A percentile compares a stretch with the other conserved stretches of the same genome.
Conservation (phyloP, 2,329 filamentous ascomycete species). For the Penicillium digitatum region DNA sequence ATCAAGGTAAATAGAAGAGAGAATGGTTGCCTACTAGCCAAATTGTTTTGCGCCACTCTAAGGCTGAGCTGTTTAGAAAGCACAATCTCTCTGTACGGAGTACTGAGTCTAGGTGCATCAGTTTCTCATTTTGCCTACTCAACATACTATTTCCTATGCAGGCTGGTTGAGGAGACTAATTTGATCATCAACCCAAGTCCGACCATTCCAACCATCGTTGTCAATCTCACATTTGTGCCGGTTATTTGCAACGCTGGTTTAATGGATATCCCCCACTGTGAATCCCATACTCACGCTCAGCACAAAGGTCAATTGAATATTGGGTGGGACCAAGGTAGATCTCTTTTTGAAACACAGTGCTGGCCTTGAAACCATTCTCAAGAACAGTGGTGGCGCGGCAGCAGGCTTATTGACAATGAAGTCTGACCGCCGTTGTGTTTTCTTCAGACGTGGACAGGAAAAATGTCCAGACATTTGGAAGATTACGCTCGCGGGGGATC, state of each 20-base stretch:
- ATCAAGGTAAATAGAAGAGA: not conserved
- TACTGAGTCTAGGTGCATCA: no score
- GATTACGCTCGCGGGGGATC: fast-evolving
- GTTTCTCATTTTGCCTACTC: no score
- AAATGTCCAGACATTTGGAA: not conserved
- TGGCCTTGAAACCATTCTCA: not conserved
- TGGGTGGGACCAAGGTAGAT: not conserved
- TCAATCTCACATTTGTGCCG: not conserved
- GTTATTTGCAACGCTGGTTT: not conserved
- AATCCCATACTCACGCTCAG: not conserved
- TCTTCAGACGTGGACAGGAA: not conserved
- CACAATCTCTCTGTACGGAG: no score
- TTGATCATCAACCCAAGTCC: not conserved
- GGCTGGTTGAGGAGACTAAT: not conserved
- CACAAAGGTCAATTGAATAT: not conserved
- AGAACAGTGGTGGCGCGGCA: not conserved
- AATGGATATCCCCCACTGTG: not conserved
- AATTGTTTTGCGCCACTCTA: no score
- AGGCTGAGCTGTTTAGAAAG: no score
- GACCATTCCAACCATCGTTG: not conserved
- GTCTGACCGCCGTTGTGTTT: not conserved
- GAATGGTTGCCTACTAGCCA: not conserved
- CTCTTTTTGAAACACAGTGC: not conserved
- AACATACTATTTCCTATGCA: no score
- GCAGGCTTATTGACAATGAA: not conserved